These are phyloP conservation scores for Botrytis squamosa DNA, from an alignment of 2,329 filamentous ascomycete species.

Conservation along the genomic window DNA sequence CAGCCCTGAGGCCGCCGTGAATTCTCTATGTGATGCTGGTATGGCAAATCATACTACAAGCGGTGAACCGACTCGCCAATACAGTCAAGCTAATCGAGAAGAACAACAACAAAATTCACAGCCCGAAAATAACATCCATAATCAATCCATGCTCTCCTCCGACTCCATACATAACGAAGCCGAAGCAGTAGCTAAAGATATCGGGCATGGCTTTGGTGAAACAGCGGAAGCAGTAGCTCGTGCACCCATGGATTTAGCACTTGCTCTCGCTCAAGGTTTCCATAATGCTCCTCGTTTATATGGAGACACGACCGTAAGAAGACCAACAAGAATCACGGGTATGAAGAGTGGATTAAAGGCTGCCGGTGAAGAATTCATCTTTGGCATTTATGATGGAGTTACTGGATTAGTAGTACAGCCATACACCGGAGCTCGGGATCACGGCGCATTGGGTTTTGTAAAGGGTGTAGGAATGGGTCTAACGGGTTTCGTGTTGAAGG, in stretches of 20 bases:
- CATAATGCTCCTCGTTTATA: constrained; percentile 70
- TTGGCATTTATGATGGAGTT: constrained; percentile 64
- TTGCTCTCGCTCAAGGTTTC: constrained; percentile 62
- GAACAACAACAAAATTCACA: constrained; percentile 1
- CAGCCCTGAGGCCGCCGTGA: neutral
- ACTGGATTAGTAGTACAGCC: constrained; percentile 63
- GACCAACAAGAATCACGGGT: constrained; percentile 62
- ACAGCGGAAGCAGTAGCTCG: constrained; percentile 34
- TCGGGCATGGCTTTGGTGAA: constrained; percentile 34
- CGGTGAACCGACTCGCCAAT: constrained; percentile 26
- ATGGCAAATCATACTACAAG: constrained; percentile 15
- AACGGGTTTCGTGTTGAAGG: constrained; percentile 32
- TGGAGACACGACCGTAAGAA: constrained; percentile 66
- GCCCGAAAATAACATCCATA: constrained; percentile 16
- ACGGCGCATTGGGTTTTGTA: constrained; percentile 7
- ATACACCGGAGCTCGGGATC: constrained; percentile 48
- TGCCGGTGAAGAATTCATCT: constrained; percentile 60
- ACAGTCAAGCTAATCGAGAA: constrained; percentile 5
- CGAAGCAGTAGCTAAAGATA: constrained; percentile 33
- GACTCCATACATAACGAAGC: constrained; percentile 30
- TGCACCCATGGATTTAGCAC: constrained; percentile 59
- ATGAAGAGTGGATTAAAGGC: constrained; percentile 53
- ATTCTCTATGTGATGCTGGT: neutral
- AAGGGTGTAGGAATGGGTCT: constrained; percentile 21
- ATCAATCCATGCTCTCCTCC: constrained; percentile 28